Evolutionary conservation across 2,329 filamentous ascomycete species (phyloP), one percentile per base, ranked within the genome.

Genomic region (Herpotrichia juniperi): DNA sequence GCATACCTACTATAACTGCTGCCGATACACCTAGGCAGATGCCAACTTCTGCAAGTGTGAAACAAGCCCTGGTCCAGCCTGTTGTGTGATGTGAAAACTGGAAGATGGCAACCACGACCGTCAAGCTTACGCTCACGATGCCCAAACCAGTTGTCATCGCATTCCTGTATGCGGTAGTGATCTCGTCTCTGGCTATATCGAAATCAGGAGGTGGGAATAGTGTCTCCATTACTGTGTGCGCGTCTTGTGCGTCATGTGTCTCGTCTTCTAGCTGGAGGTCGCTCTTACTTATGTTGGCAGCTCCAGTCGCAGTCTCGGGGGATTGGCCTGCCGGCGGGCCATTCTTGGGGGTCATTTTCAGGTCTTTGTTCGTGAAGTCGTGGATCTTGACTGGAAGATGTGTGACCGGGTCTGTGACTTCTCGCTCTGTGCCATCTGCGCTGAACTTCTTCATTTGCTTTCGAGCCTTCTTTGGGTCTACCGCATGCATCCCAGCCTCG

Each of bases 331-430:
- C 64, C 0, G 76, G 68, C 3, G 74, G 69, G 4, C 75, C 69
- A 54, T 82, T 82, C 64, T 81, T 74, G 28, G 75, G 68, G 21
- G 76, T 72, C 46, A 71, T 69, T 53, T 81, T 75, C 26, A 90
- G 75, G 46, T 88, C 85, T 32, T 84, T 81, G 24, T 81, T 78
- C 0, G 87, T 89, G 61, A 86, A 86, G 64, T 90, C 88, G 64
- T 88, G 85, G 30, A 90, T 87, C 30, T 74, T 77, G 42, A 90
- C 80, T 1, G 87, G 87, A 2, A 90, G 77, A 71, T 90, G 88
- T 1, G 88, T 91, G 32, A 90, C 81, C 0, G 87, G 87, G 63
- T 91, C 88, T 1, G 87, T 90, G 42, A 90, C 87, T 65, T 88
- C 80, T 53, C 81, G 76, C 51, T 80, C 78, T 22, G 79, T 77